Conservation (phyloP, 805 yeast genomes). For the Middelhovenomyces tepae region DNA sequence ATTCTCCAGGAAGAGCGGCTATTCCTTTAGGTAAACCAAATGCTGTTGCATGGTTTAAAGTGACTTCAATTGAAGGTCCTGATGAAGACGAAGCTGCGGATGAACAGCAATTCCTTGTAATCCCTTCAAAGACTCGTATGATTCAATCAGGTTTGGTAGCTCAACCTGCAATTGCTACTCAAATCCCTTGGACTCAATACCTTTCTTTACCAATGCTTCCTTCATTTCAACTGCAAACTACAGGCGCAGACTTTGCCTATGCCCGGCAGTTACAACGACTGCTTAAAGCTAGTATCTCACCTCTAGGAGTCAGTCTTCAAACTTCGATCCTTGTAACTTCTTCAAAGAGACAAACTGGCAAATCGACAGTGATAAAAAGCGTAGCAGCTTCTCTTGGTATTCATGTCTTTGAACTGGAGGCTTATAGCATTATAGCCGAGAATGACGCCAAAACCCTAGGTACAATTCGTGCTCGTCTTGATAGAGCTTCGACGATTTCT, state of each 20-base stretch:
- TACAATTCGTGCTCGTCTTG: constrained; percentile 63
- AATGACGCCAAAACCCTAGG: constrained; percentile 77
- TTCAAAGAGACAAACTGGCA: constrained; percentile 69
- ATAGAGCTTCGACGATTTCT: constrained; percentile 42
- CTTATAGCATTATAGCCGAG: constrained; percentile 57
- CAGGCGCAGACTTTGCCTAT: constrained; percentile 39
- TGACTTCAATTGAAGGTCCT: constrained; percentile 37
- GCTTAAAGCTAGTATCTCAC: constrained; percentile 37
- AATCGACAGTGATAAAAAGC: constrained; percentile 51
- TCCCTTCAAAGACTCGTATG: constrained; percentile 60
- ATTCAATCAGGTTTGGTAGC: constrained; percentile 54
- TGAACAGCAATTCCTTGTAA: constrained; percentile 40
- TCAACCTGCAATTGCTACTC: constrained; percentile 21
- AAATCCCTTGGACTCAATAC: constrained; percentile 39
- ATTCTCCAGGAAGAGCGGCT: constrained; percentile 23
- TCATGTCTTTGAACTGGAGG: constrained; percentile 60
- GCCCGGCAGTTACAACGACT: constrained; percentile 47
- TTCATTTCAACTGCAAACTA: constrained; percentile 31
- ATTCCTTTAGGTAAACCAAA: constrained; percentile 59
- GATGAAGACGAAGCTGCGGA: constrained; percentile 6
- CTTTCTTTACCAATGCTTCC: constrained; percentile 14
- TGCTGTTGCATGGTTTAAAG: constrained; percentile 76
- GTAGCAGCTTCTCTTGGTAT: constrained; percentile 52
- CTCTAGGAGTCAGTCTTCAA: constrained; percentile 33
- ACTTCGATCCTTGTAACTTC: constrained; percentile 65